Percentiles rank a stretch among this genome's conserved stretches.
Conservation (phyloP, 2,329 filamentous ascomycete genomes). For the Alternaria gansuensis region DNA sequence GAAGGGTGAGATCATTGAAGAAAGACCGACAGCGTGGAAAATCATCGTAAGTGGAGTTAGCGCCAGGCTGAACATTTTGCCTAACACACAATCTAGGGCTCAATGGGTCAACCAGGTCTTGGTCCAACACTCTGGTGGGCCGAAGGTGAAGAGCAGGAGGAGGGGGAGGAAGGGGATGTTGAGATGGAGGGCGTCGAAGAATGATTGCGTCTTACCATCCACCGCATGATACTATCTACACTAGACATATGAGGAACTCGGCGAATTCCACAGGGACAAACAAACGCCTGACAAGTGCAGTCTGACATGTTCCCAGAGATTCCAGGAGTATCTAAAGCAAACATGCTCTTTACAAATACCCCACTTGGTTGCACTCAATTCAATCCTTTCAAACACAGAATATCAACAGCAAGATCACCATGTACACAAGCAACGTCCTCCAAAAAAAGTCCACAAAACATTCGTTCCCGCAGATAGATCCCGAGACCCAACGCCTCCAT, state of each 20-base stretch:
- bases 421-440: background rate
- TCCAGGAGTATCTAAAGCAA: too few relatives aligned
- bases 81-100: slow-evolving; percentile 47
- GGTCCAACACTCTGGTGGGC: slow-evolving; percentile 61
- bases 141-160: slow-evolving; percentile 41
- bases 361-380: background rate
- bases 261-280: background rate
- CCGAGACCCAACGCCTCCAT: too few relatives aligned
- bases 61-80: too few relatives aligned
- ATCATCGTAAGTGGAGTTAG: slow-evolving; percentile 58
- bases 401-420: background rate
- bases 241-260: background rate
- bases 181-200: slow-evolving; percentile 41
- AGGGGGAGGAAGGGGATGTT: slow-evolving; percentile 39
- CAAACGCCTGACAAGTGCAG: background rate
- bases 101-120: slow-evolving; percentile 59
- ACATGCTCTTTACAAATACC: background rate
- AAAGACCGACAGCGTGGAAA: slow-evolving; percentile 74
- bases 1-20: slow-evolving; percentile 68
- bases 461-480: too few relatives aligned
- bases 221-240: too few relatives aligned
- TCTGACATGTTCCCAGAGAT: too few relatives aligned
- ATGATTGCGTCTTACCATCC: slow-evolving; percentile 6
- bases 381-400: background rate
- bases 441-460: too few relatives aligned